These are phyloP conservation scores for Raphanus raphanistrum DNA, from an alignment of 345 rosid species.

Conservation along the genomic window DNA sequence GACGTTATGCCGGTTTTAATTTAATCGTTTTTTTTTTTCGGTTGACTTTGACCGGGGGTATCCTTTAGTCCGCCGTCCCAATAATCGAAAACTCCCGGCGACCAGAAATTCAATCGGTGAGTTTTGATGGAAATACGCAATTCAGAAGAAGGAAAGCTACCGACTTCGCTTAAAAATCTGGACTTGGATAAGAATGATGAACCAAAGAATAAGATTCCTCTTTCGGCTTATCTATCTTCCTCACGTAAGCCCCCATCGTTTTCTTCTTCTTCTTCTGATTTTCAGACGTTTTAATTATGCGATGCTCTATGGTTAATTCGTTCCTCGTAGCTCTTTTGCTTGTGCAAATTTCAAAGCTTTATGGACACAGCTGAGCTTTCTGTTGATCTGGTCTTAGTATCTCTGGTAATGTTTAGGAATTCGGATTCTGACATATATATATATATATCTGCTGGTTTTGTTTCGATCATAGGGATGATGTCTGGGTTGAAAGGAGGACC, in stretches of 20 bases:
- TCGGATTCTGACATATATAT: background rate
- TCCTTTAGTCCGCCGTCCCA: background rate
- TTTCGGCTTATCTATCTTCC: constrained; percentile 34
- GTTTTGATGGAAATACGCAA: constrained; percentile 44
- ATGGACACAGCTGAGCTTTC: background rate
- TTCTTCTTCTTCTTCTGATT: background rate
- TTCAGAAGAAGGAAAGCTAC: constrained; percentile 31
- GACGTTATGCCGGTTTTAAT: background rate
- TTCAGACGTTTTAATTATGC: background rate
- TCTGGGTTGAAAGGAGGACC: constrained; percentile 42
- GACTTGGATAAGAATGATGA: constrained; percentile 41
- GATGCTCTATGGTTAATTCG: background rate
- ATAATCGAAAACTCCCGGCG: constrained; percentile 7
- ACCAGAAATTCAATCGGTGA: background rate
- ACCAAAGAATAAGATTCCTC: constrained; percentile 27
- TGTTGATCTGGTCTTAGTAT: too few relatives aligned
- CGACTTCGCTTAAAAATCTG: constrained; percentile 45
- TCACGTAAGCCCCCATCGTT: constrained; percentile 41
- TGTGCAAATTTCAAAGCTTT: background rate
- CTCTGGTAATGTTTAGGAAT: too few relatives aligned
- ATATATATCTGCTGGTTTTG: constrained; percentile 3
- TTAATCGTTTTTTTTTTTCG: background rate
- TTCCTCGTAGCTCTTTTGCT: background rate
- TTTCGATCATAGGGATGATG: constrained; percentile 39
- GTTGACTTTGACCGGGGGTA: constrained; percentile 3